Evolutionary conservation across 2,329 filamentous ascomycete species (phyloP).

Genomic region (Samsoniella hepiali): DNA sequence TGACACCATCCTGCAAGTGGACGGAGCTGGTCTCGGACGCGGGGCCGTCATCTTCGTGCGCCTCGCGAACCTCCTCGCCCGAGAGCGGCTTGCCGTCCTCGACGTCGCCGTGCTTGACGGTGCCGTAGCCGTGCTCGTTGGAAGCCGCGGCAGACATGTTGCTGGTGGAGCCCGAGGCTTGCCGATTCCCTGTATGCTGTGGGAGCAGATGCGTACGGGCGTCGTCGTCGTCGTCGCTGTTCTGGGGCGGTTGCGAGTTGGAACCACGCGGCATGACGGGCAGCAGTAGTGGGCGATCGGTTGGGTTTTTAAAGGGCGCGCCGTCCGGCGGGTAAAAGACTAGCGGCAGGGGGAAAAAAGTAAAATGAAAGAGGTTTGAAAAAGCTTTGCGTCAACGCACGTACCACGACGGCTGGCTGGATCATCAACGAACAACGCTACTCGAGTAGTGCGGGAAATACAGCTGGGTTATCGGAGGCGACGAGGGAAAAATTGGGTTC

Average conservation of each 20-base stretch:
- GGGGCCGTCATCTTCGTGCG: constrained; percentile 3
- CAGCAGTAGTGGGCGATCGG: not conserved
- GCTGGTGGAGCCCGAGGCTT: not conserved
- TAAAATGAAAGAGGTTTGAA: not conserved
- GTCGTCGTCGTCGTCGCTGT: not conserved
- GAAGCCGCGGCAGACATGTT: not conserved
- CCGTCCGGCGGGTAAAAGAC: not conserved
- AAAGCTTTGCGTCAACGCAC: not conserved
- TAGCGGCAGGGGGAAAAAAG: not conserved
- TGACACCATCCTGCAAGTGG: constrained; percentile 36
- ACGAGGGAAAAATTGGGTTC: not conserved
- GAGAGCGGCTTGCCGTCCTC: not conserved
- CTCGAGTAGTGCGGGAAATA: constrained; percentile 9
- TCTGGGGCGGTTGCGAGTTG: not conserved
- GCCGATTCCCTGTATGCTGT: not conserved
- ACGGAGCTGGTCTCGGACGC: constrained; percentile 21
- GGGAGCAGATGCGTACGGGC: constrained; percentile 4
- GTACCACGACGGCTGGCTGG: not conserved
- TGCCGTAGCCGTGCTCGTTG: constrained; percentile 6
- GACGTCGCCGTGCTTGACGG: constrained; percentile 4
- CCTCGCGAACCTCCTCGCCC: constrained; percentile 18
- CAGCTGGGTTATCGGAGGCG: not conserved
- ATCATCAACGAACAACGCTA: not conserved
- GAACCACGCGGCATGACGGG: not conserved
- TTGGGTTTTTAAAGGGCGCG: not conserved